These are phyloP conservation scores for Leccinum broughii DNA, from an alignment of 768 basidiomycete species.

Conservation along the genomic window DNA sequence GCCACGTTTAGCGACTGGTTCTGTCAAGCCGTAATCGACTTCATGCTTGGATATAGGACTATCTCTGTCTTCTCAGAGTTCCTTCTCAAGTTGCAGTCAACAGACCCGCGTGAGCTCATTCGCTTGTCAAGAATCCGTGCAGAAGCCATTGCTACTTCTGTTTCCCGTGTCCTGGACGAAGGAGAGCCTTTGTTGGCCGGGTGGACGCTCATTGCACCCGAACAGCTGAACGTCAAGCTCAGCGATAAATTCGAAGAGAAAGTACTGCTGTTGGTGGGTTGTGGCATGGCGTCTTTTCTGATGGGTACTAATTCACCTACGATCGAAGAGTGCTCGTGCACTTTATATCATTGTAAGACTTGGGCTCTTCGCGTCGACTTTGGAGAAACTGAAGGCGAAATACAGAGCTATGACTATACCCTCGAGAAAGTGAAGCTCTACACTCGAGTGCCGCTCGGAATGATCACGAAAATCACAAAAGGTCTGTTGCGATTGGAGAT, in stretches of 20 bases:
- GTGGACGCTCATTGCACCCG: constrained; percentile 92
- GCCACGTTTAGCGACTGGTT: constrained; percentile 96
- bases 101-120: constrained; percentile 90
- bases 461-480: constrained; percentile 75
- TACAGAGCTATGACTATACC: constrained; percentile 88
- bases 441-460: constrained; percentile 84
- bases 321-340: constrained; percentile 43
- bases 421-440: constrained; percentile 90
- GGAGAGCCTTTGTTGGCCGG: constrained; percentile 78
- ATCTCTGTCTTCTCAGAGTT: constrained; percentile 92
- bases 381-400: constrained; percentile 4
- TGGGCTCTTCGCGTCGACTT: neutral
- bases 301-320: constrained; percentile 4
- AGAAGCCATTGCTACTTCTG: constrained; percentile 89
- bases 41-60: constrained; percentile 85
- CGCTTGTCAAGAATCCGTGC: constrained; percentile 86
- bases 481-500: constrained; percentile 43
- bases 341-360: constrained; percentile 75
- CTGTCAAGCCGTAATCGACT: constrained; percentile 93
- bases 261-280: constrained; percentile 78
- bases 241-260: constrained; percentile 93
- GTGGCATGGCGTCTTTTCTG: neutral
- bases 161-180: constrained; percentile 71
- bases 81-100: constrained; percentile 79
- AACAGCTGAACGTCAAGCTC: constrained; percentile 67